Conservation (phyloP, 371 early-diverging fungal species). For the Rhizopus arrhizus region DNA sequence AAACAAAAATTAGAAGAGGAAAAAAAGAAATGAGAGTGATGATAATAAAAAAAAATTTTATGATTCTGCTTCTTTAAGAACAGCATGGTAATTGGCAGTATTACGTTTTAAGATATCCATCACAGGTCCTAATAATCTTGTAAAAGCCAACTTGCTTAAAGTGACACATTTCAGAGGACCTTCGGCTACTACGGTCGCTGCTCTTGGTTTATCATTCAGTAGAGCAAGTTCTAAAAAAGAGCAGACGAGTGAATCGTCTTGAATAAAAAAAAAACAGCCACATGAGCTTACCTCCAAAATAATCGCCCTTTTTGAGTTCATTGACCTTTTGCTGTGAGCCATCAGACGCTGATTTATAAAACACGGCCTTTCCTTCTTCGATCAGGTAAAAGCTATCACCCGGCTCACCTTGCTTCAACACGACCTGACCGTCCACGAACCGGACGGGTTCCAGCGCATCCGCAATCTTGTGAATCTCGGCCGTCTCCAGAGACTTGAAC, state of each 20-base stretch:
- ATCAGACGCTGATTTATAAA: slow-evolving; percentile 42
- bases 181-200: slow-evolving; percentile 88
- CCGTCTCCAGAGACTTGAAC: slow-evolving; percentile 62
- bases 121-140: slow-evolving; percentile 90
- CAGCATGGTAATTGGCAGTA: slow-evolving; percentile 73
- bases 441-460: slow-evolving; percentile 77
- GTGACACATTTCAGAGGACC: slow-evolving; percentile 91
- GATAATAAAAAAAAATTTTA: neutral
- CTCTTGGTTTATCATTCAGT: slow-evolving; percentile 87
- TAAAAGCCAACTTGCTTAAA: slow-evolving; percentile 90
- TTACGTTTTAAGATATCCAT: slow-evolving; percentile 87
- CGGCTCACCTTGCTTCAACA: slow-evolving; percentile 73
- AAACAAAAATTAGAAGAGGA: slow-evolving; percentile 46
- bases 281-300: slow-evolving; percentile 81
- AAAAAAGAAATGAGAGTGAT: slow-evolving; percentile 3
- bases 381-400: slow-evolving; percentile 73
- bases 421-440: slow-evolving; percentile 67
- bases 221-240: slow-evolving; percentile 87
- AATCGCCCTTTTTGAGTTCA: slow-evolving; percentile 83
- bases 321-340: slow-evolving; percentile 79
- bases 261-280: neutral
- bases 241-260: neutral
- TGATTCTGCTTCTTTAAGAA: slow-evolving; percentile 26
- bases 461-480: slow-evolving; percentile 81
- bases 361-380: slow-evolving; percentile 84